Evolutionary conservation across 441 rosid genomes (phyloP).

Genomic region (Populus hybrid): DNA sequence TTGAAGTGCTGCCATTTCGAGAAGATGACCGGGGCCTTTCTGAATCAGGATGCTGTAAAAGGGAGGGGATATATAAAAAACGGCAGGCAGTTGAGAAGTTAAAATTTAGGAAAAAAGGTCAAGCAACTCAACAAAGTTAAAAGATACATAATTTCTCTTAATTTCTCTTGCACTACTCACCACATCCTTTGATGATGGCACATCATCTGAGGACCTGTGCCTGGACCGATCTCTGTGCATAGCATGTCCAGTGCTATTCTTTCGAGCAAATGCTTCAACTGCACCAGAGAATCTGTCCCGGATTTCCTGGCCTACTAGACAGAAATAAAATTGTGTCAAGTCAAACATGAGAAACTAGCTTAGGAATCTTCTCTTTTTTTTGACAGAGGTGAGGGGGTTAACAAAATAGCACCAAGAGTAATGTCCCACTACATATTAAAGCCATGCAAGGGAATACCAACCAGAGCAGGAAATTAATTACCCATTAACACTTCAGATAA

Average conservation of each 20-base stretch:
- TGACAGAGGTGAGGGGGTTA: background rate
- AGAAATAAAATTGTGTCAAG: constrained; percentile 11
- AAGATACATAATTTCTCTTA: background rate
- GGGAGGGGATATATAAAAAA: too few relatives aligned
- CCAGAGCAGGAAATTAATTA: background rate
- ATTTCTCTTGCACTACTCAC: constrained; percentile 43
- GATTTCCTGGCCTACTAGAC: constrained; percentile 61
- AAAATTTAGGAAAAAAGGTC: background rate
- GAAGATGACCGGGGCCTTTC: constrained; percentile 60
- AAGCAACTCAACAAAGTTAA: background rate
- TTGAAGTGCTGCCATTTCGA: constrained; percentile 65
- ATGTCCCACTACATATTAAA: background rate
- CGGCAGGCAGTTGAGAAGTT: background rate
- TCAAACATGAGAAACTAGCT: constrained; percentile 7
- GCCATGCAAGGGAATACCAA: background rate
- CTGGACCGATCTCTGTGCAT: constrained; percentile 44
- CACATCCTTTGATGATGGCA: constrained; percentile 44
- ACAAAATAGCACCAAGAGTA: background rate
- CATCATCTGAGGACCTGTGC: constrained; percentile 59
- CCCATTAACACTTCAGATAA: background rate
- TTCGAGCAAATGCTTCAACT: constrained; percentile 77
- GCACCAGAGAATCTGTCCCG: constrained; percentile 86
- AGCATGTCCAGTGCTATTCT: constrained; percentile 50
- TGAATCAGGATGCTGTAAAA: constrained; percentile 55
- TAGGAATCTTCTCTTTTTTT: background rate